Evolutionary conservation across 1,139 yeast genomes (phyloP), one percentile per base, ranked within the genome.

Genomic region (Sugiyamaella paludigena): DNA sequence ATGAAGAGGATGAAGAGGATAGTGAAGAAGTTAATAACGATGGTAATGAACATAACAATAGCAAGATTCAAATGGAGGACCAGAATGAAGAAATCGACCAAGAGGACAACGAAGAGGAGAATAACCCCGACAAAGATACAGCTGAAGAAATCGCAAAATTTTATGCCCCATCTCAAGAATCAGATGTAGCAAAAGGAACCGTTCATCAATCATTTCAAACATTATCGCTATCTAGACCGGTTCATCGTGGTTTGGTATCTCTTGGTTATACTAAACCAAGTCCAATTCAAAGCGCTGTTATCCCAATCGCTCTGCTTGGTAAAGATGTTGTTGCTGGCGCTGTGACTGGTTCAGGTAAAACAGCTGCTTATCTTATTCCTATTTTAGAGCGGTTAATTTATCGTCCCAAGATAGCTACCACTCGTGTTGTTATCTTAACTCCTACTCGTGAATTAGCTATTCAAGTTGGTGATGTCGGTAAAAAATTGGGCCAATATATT

Each of bases 271-370:
- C 83, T 10, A 78, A 78, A 45, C 98, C 98, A 11, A 86, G 97
- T 0, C 96, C 97, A 12, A 87, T 94, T 72, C 98, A 92, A 72
- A 77, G 92, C 50, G 88, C 96, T 1, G 81, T 95, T 11, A 89
- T 92, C 56, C 98, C 99, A 8, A 83, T 91, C 49, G 96, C 97
- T 0, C 75, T 92, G 39, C 70, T 87, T 57, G 98, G 98, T 59
- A 91, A 87, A 64, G 96, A 88, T 67, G 81, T 92, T 47, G 96
- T 92, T 58, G 99, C 98, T n/a, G 98, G 98, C 73, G 98, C 98
- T 33, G 96, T 87, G 27, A 92, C 99, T 2, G 99, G 99, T 73
- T 89, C 98, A 32, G 99, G 99, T 79, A 92, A 92, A 67, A 94
- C 99, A 15, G 98, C 98, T 5, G 98, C 98, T 1, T 92, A 88